phyloP scores from a whole-genome alignment of 1,139 yeast species.

The Protomyces inouyei region DNA sequence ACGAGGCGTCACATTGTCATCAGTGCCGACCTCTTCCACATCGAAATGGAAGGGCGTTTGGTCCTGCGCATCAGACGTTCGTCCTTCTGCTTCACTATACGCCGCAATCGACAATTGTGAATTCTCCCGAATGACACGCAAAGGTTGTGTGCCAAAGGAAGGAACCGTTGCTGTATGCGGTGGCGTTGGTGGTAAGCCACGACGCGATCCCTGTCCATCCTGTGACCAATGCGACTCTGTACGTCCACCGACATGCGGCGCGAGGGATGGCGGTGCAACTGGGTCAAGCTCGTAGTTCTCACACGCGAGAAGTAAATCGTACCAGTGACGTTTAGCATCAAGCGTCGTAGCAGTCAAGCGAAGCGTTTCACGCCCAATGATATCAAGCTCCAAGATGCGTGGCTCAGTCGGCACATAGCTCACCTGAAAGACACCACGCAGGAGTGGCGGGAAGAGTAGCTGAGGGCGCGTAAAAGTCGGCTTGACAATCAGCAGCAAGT shows the following conservation, averaged over 20 bases:
- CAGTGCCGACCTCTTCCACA: background rate
- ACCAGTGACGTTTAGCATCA: conserved; percentile 13
- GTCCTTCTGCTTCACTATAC: conserved; percentile 15
- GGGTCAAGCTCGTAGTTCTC: conserved; percentile 20
- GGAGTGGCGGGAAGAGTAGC: conserved; percentile 18
- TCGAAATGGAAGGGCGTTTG: conserved; percentile 25
- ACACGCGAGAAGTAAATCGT: conserved; percentile 19
- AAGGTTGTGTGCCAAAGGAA: conserved; percentile 12
- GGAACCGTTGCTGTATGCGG: conserved; percentile 17
- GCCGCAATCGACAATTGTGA: conserved; percentile 22
- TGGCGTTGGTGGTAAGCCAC: conserved; percentile 20
- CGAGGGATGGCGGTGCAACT: conserved; percentile 8
- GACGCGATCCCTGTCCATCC: background rate
- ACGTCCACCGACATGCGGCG: conserved; percentile 9
- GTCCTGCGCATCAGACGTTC: conserved; percentile 21
- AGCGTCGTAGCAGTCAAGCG: conserved; percentile 17
- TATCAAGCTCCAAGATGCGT: conserved; percentile 8
- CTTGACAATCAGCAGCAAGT: conserved; percentile 6
- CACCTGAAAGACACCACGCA: conserved; percentile 20
- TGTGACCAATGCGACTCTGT: conserved; percentile 10
- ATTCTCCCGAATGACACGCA: conserved; percentile 24
- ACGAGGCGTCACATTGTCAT: conserved; percentile 6
- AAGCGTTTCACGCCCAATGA: conserved; percentile 20
- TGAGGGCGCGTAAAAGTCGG: conserved; percentile 20
- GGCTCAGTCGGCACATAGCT: conserved; percentile 12